phyloP scores from a whole-genome alignment of 768 basidiomycete species.

The Rhizopogon vinicolor region DNA sequence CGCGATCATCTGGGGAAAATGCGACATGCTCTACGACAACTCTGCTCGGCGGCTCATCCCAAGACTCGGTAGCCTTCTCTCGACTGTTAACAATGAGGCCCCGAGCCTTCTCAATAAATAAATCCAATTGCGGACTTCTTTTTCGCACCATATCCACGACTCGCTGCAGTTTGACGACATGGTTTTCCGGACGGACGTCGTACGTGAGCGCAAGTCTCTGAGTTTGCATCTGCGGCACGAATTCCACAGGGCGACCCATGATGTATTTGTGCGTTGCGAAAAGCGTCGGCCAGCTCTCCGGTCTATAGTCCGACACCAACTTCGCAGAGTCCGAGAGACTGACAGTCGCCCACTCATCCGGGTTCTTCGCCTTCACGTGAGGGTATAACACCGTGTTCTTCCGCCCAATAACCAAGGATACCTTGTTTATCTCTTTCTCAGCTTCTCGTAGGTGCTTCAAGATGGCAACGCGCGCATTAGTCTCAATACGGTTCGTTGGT shows the following conservation, averaged over 20 bases:
- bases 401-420: conserved; percentile 29
- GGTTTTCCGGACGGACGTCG: conserved; percentile 55
- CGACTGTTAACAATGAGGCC: conserved; percentile 33
- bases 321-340: conserved; percentile 51
- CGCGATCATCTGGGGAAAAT: conserved; percentile 51
- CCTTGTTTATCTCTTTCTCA: conserved; percentile 42
- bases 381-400: conserved; percentile 35
- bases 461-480: conserved; percentile 60
- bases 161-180: conserved; percentile 45
- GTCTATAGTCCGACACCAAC: conserved; percentile 30
- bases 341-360: conserved; percentile 49
- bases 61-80: conserved; percentile 24
- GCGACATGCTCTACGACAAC: conserved; percentile 16
- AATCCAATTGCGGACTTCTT: conserved; percentile 34
- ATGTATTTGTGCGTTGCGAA: conserved; percentile 60
- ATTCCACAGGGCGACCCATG: conserved; percentile 49
- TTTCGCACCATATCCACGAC: conserved; percentile 46
- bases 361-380: conserved; percentile 38
- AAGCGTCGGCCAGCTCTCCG: conserved; percentile 29
- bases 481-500: conserved; percentile 30
- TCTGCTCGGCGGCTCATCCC: conserved; percentile 24
- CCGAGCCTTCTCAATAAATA: conserved; percentile 49
- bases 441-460: conserved; percentile 56
- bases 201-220: conserved; percentile 51
- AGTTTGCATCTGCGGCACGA: conserved; percentile 40